Evolutionary conservation across 371 early-diverging fungal genomes (phyloP).

Genomic region (Lichtheimia ramosa): DNA sequence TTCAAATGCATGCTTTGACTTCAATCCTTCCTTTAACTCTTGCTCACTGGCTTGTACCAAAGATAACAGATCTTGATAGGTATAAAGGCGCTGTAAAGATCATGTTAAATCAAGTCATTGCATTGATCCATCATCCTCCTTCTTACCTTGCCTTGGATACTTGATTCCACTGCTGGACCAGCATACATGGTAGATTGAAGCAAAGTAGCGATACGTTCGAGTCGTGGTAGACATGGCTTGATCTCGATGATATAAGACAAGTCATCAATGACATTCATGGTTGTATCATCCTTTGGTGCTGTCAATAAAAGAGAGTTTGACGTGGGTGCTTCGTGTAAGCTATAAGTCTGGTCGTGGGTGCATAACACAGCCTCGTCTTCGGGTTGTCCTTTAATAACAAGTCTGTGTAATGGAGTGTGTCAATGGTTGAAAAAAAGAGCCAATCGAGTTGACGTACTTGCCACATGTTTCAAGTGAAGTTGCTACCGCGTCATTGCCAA

Average conservation of each 20-base stretch:
- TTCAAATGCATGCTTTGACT: constrained; percentile 36
- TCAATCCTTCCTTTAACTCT: constrained; percentile 41
- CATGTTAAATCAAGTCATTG: not conserved
- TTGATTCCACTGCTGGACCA: constrained; percentile 37
- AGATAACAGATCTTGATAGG: constrained; percentile 28
- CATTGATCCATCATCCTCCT: not conserved
- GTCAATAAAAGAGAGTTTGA: constrained; percentile 53
- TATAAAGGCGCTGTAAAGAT: constrained; percentile 24
- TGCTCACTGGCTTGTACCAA: constrained; percentile 55
- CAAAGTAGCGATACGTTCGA: constrained; percentile 35
- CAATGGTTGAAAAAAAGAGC: not conserved
- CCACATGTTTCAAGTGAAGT: constrained; percentile 26
- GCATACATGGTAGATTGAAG: constrained; percentile 32
- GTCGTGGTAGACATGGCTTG: constrained; percentile 37
- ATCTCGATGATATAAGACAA: constrained; percentile 46
- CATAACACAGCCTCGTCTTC: constrained; percentile 63
- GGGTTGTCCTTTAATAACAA: constrained; percentile 45
- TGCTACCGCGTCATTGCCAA: constrained; percentile 18
- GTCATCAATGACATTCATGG: constrained; percentile 28
- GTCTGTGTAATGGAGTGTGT: constrained; percentile 13
- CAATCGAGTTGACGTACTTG: constrained; percentile 12
- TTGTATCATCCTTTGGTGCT: constrained; percentile 1
- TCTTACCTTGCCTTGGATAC: constrained; percentile 18
- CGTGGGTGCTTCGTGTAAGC: constrained; percentile 49
- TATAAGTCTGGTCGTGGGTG: constrained; percentile 47